These are phyloP conservation scores for Solanum sejunctum DNA, from an alignment of 257 asterid genomes.

Conservation along the genomic window DNA sequence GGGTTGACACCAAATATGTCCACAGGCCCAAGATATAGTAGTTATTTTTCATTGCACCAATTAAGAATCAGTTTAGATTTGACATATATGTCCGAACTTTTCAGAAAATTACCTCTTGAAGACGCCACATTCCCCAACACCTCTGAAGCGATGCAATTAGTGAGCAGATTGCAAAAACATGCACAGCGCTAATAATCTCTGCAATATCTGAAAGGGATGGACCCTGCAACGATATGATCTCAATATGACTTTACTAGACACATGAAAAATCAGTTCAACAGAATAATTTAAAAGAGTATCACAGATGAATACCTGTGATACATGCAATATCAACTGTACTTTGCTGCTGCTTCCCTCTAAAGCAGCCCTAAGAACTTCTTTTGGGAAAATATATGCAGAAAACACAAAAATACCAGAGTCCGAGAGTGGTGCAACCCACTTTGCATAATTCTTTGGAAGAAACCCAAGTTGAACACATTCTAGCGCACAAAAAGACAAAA, in stretches of 20 bases:
- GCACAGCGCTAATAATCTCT: conserved; percentile 22
- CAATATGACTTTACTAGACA: not conserved
- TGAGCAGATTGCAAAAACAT: conserved; percentile 53
- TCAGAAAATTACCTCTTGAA: conserved; percentile 52
- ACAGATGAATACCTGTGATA: conserved; percentile 36
- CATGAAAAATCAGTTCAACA: not conserved
- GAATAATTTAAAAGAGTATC: not conserved
- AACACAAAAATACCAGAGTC: conserved; percentile 62
- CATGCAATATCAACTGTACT: conserved; percentile 52
- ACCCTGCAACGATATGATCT: conserved; percentile 38
- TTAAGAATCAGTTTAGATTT: not conserved
- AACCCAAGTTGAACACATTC: conserved; percentile 77
- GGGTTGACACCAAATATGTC: not conserved
- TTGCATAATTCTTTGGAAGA: conserved; percentile 62
- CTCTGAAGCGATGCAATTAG: conserved; percentile 72
- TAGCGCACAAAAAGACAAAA: conserved; percentile 5
- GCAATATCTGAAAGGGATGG: conserved; percentile 45
- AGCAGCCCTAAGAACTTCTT: conserved; percentile 75
- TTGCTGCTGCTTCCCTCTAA: conserved; percentile 65
- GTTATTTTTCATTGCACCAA: not conserved
- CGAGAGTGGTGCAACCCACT: conserved; percentile 82
- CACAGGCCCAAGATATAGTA: not conserved
- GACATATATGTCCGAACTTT: not conserved
- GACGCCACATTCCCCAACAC: conserved; percentile 77
- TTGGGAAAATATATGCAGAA: conserved; percentile 66